phyloP scores from a whole-genome alignment of 2,329 filamentous ascomycete species.

The Trichophyton equinum region DNA sequence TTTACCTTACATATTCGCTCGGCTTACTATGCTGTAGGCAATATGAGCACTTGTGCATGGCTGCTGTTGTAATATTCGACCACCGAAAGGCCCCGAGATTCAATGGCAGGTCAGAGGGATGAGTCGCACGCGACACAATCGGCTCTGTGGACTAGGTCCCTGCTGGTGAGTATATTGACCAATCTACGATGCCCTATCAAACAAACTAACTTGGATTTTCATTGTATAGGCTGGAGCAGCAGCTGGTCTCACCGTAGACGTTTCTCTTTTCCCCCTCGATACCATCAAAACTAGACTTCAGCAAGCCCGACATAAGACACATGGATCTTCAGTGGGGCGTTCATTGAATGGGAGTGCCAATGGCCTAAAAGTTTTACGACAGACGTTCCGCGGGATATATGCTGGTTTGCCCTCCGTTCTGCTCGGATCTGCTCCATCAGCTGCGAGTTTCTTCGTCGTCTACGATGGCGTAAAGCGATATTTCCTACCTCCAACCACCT shows the following conservation, averaged over 20 bases:
- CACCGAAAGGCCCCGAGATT: background rate
- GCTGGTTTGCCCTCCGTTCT: constrained; percentile 80
- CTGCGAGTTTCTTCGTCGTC: constrained; percentile 93
- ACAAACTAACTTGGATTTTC: background rate
- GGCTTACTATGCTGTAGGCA: background rate
- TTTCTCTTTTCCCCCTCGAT: constrained; percentile 94
- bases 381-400: constrained; percentile 87
- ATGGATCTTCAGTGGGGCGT: constrained; percentile 14
- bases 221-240: constrained; percentile 60
- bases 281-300: constrained; percentile 97
- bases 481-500: constrained; percentile 29
- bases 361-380: constrained; percentile 45
- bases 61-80: background rate
- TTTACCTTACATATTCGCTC: background rate
- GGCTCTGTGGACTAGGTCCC: constrained; percentile 34
- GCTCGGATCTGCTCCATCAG: constrained; percentile 82
- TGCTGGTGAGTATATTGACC: constrained; percentile 21
- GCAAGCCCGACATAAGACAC: constrained; percentile 30
- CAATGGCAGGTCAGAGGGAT: constrained; percentile 17
- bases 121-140: constrained; percentile 25
- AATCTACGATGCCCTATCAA: background rate
- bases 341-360: constrained; percentile 12
- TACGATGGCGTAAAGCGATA: constrained; percentile 64
- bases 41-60: background rate
- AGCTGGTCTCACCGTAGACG: constrained; percentile 90